phyloP scores from a whole-genome alignment of 371 early-diverging fungal genomes.

The Globomyces sp. region DNA sequence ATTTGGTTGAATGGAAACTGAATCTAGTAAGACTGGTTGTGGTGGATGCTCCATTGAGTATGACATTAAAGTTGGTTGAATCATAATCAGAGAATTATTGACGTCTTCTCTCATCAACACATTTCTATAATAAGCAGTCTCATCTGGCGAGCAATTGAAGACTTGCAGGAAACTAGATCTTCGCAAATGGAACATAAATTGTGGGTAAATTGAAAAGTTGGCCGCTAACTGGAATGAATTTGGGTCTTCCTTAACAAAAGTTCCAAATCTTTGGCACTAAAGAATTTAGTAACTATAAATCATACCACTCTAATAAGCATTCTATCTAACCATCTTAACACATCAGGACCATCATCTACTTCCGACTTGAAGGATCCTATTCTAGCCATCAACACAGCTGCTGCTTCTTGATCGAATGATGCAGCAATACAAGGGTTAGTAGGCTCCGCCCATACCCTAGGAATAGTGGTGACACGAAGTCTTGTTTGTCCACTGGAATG shows the following conservation, averaged over 20 bases:
- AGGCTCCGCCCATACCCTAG: conserved; percentile 87
- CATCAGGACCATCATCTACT: conserved; percentile 98
- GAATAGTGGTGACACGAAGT: conserved; percentile 93
- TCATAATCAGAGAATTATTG: conserved; percentile 97
- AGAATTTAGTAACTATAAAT: neutral
- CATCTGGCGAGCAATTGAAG: conserved; percentile 99
- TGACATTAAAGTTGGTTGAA: conserved; percentile 96
- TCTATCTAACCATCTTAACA: conserved; percentile 98
- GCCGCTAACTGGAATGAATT: conserved; percentile 87
- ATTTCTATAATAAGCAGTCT: conserved; percentile 93
- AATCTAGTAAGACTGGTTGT: conserved; percentile 96
- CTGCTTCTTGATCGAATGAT: conserved; percentile 99
- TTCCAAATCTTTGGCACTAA: conserved; percentile 93
- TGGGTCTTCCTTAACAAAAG: conserved; percentile 96
- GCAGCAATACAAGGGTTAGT: conserved; percentile 83
- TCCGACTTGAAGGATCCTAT: conserved; percentile 97
- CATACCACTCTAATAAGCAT: conserved; percentile 91
- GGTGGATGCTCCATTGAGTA: conserved; percentile 90
- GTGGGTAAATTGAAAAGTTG: conserved; percentile 98
- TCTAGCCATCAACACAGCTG: conserved; percentile 98
- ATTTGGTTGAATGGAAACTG: conserved; percentile 95
- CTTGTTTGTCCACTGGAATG: conserved; percentile 90
- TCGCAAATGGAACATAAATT: conserved; percentile 99
- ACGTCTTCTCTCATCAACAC: conserved; percentile 90
- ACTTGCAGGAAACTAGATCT: conserved; percentile 98